Base-by-base conservation (phyloP, 345 rosid species). In the Camelina laxa region DNA sequence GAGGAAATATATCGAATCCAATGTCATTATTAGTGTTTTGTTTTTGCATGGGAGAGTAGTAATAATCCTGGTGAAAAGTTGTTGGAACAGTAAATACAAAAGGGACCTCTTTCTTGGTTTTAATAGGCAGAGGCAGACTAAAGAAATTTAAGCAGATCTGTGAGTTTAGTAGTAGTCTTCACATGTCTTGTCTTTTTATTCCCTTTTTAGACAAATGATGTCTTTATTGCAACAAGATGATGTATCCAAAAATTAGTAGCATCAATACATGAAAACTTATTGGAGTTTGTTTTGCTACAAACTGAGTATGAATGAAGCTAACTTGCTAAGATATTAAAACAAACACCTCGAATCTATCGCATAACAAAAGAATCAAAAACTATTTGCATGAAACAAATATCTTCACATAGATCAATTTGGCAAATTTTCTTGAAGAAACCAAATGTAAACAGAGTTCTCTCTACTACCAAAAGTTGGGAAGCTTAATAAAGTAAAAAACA, bases 11-110 rank as follows among this genome's bases (percentile, higher is more conserved):
- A 33, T 38, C 48, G 74, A 53, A 69, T 75, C 78, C 73, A 59
- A 58, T 67, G 73, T 67, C 67, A 67, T 69, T 15, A 71, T 65
- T 71, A 19, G 55, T 54, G 60, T 67, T 21, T 56, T 54, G n/a
- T 24, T 2, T 15, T 16, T 77, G 67, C 72, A 56, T 70, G 68
- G 50, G 10, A 19, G 13, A 57, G 60, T 57, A 57, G 60, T 57
- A 65, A 65, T 59, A 57, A 51, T 39, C 54, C 22, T 7, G 63
- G 61, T 59, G 51, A 55, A 62, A 69, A 55, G 45, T 45, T 62
- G 27, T 55, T 59, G 47, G 60, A 14, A 75, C 56, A 63, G 80
- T 70, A 62, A 24, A 60, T n/a, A n/a, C n/a, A 11, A 12, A 61
- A 17, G 2, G 2, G 15, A n/a, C 9, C 5, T 49, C 12, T 42